Percentiles rank a stretch among this genome's conserved stretches.
Evolutionary conservation across 2,329 filamentous ascomycete genomes (phyloP).

Genomic region (Fusarium temperatum): DNA sequence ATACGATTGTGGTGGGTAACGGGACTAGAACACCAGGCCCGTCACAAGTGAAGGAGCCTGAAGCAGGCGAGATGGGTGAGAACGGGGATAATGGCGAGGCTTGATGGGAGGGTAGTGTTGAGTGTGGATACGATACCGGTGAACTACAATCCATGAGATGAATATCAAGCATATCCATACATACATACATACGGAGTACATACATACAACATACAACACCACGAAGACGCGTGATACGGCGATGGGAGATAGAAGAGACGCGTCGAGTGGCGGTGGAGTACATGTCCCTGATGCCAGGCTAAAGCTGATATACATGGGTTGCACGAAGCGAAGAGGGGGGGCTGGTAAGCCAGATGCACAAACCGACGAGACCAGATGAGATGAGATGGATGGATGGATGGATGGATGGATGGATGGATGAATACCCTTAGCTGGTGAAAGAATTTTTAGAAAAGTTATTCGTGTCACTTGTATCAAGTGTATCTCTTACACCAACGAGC

Average conservation of each 20-base stretch:
- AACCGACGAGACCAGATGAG: neutral
- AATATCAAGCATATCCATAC: neutral
- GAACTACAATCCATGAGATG: slow-evolving; percentile 6
- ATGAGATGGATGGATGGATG: slow-evolving; percentile 32
- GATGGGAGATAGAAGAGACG: slow-evolving; percentile 22
- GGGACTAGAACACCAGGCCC: slow-evolving; percentile 23
- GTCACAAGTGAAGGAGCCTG: slow-evolving; percentile 25
- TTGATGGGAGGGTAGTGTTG: slow-evolving; percentile 20
- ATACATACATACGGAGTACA: slow-evolving; percentile 18
- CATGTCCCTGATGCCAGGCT: neutral
- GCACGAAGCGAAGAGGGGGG: slow-evolving; percentile 7
- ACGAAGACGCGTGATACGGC: slow-evolving; percentile 39
- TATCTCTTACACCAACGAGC: neutral
- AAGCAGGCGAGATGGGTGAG: slow-evolving; percentile 24
- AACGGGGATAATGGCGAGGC: slow-evolving; percentile 27
- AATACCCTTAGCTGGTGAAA: slow-evolving; percentile 29
- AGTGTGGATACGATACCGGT: slow-evolving; percentile 30
- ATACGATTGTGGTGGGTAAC: slow-evolving; percentile 18
- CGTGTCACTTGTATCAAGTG: neutral
- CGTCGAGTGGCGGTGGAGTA: slow-evolving; percentile 29
- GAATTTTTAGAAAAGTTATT: neutral
- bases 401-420: slow-evolving; percentile 32
- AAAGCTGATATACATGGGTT: slow-evolving; percentile 27
- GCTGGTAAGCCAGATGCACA: neutral
- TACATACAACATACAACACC: slow-evolving; percentile 25